Conservation (phyloP, 2,329 filamentous ascomycete species). For the Scedosporium minutisporum region DNA sequence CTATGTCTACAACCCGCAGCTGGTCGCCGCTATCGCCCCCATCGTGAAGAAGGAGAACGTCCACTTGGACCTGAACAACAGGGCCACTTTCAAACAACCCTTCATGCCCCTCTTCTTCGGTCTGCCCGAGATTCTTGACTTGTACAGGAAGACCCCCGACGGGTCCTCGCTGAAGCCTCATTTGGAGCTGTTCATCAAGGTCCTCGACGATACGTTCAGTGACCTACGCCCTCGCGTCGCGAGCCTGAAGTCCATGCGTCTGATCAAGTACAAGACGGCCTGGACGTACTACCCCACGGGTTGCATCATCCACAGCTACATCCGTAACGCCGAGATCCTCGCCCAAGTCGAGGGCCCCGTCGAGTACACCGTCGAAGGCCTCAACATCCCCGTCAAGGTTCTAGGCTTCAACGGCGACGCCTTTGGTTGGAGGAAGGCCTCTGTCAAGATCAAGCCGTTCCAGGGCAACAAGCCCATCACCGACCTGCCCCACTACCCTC, state of each 20-base stretch:
- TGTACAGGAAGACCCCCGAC: conserved; percentile 17
- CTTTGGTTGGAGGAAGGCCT: conserved; percentile 29
- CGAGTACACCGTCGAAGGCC: conserved; percentile 15
- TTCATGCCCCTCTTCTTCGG: conserved; percentile 34
- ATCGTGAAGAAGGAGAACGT: conserved; percentile 31
- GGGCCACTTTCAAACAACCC: conserved; percentile 25
- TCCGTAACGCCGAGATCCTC: conserved; percentile 30
- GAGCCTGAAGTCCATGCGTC: conserved; percentile 23
- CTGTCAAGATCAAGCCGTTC: conserved; percentile 22
- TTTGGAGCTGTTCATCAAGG: conserved; percentile 27
- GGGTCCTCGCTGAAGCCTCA: conserved; percentile 23
- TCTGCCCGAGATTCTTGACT: conserved; percentile 28
- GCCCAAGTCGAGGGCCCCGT: conserved; percentile 25
- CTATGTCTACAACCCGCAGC: conserved; percentile 30
- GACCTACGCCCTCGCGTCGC: conserved; percentile 25
- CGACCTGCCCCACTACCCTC: conserved; percentile 28
- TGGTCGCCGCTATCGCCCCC: conserved; percentile 31
- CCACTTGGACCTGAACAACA: conserved; percentile 26
- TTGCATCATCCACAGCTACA: conserved; percentile 27
- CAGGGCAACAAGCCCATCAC: conserved; percentile 29
- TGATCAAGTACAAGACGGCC: conserved; percentile 30
- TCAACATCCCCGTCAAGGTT: conserved; percentile 22
- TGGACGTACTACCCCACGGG: conserved; percentile 35
- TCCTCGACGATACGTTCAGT: conserved; percentile 33
- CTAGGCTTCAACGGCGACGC: conserved; percentile 28